Percentiles rank a stretch among this genome's conserved stretches.
These are phyloP conservation scores for Lolium rigidum DNA, from an alignment of 176 grass and related monocot species.

Conservation along the genomic window DNA sequence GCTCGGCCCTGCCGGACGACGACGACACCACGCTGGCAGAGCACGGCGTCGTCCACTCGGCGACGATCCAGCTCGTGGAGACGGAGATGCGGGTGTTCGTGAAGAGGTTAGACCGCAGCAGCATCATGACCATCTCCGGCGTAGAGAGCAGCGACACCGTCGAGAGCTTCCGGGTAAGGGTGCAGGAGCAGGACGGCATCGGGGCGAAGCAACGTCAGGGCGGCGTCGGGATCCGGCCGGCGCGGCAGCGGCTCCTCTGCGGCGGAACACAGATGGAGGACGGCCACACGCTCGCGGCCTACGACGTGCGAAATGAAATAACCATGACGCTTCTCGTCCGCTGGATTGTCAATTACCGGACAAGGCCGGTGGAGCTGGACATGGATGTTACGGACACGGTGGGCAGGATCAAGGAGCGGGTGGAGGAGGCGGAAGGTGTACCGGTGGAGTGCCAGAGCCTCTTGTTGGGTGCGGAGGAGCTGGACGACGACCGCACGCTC, in stretches of 20 bases:
- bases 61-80: neutral
- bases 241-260: neutral
- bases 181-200: neutral
- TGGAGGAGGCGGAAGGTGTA: too few relatives aligned
- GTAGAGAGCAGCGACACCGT: neutral
- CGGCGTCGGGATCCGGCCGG: neutral
- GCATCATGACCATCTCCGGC: neutral
- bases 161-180: neutral
- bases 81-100: neutral
- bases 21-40: neutral
- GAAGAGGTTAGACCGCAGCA: too few relatives aligned
- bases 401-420: too few relatives aligned
- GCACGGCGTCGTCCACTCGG: neutral
- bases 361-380: neutral
- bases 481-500: too few relatives aligned
- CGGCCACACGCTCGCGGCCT: neutral
- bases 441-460: too few relatives aligned
- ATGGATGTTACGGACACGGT: too few relatives aligned
- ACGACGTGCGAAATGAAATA: fast-evolving
- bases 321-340: neutral
- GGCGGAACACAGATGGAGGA: neutral
- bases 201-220: too few relatives aligned
- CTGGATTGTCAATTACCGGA: too few relatives aligned
- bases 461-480: too few relatives aligned
- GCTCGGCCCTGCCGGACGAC: neutral